Base-by-base conservation (phyloP, 257 asterid genomes). In the Nicotiana attenuata region DNA sequence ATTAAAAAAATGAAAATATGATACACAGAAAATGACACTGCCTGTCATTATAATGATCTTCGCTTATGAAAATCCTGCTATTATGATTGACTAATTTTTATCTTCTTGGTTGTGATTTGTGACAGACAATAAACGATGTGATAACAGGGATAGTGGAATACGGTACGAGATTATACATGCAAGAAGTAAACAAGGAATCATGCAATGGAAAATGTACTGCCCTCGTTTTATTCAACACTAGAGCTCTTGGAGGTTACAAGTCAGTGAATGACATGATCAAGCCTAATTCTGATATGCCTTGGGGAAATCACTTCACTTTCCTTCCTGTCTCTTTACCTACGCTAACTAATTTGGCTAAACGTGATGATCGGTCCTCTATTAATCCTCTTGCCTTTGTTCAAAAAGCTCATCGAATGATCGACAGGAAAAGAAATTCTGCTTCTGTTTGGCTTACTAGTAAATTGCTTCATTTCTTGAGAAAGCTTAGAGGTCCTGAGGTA, bases 251-350 rank as follows among this genome's bases (percentile, higher is more conserved):
- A 10, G 98, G 96, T 13, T 94, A 92, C 82, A 89, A 88, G 50
- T 88, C 97, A 20, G 90, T 93, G 1, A 83, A 66, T 2, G 98
- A 92, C 65, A 92, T 93, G 96, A 61, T 88, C 26, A 89, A 89
- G 66, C 93, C 94, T 1, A 82, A 87, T 35, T 77, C 97, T 2
- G 81, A 89, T 20, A 85, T 67, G 83, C 90, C 93, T 0, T 93
- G 96, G 96, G 97, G 97, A 7, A 93, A 93, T 69, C 92, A 85
- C 5, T 87, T 92, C n/a, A 89, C 94, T 10, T 91, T 93, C 78
- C 69, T 92, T 68, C 93, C 85, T 2, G 83, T 92, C 65, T 26
- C 89, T 0, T 1, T 93, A 1, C 94, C 98, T 1, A 84, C 91
- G 41, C 55, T 92, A 22, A 38, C 77, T 0, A 61, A 45, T 20